These are phyloP conservation scores for Monascus ruber DNA, from an alignment of 2,329 filamentous ascomycete genomes.

Conservation along the genomic window DNA sequence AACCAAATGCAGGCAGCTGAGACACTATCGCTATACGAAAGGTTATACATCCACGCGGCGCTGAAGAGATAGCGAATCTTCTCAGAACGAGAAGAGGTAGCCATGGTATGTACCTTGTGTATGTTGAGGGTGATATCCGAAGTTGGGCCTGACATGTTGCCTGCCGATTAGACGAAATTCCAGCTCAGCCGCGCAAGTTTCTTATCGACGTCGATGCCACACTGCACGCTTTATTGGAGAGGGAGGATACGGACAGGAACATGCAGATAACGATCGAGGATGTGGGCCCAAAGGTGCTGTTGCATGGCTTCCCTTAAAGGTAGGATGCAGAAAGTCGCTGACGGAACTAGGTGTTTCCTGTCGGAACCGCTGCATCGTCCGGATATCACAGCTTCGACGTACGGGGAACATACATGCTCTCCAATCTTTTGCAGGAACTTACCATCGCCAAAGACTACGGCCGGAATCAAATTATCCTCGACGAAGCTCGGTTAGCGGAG, in stretches of 20 bases:
- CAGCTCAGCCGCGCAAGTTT: constrained; percentile 62
- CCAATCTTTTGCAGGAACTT: constrained; percentile 89
- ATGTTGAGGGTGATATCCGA: not conserved
- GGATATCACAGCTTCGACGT: constrained; percentile 83
- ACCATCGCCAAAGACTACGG: constrained; percentile 85
- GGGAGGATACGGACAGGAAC: constrained; percentile 89
- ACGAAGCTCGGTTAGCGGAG: constrained; percentile 84
- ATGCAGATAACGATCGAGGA: constrained; percentile 98
- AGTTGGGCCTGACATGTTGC: constrained; percentile 5
- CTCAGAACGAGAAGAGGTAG: constrained; percentile 30
- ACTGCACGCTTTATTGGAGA: constrained; percentile 62
- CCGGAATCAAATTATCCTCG: constrained; percentile 77
- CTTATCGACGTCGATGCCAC: constrained; percentile 79
- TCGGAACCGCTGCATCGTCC: constrained; percentile 76
- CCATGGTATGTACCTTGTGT: constrained; percentile 26
- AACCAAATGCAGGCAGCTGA: not conserved
- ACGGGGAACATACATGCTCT: constrained; percentile 92
- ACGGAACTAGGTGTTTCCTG: constrained; percentile 55
- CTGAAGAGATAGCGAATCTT: constrained; percentile 23
- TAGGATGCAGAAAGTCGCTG: constrained; percentile 7
- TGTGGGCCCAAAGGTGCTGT: constrained; percentile 69
- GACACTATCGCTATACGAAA: constrained; percentile 15
- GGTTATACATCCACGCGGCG: constrained; percentile 24
- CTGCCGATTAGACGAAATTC: constrained; percentile 54
- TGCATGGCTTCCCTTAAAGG: not conserved